Base-by-base conservation (phyloP, 805 yeast genomes). In the Kluyveromyces dobzhanskii region DNA sequence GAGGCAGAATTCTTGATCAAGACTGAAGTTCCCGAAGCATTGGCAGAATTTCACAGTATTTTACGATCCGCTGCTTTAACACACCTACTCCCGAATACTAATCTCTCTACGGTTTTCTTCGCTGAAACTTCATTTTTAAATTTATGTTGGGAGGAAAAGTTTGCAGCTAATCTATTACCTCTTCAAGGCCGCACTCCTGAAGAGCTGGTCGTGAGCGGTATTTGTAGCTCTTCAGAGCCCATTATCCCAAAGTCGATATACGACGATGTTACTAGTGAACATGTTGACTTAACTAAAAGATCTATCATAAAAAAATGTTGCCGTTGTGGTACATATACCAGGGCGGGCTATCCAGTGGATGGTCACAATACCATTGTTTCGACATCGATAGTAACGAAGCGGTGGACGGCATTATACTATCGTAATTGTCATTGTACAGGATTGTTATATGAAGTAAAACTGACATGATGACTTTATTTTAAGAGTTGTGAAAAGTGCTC, bases 211-310 rank as follows among this genome's bases (percentile, higher is more conserved):
- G 49, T 86, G 19, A 80, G 73, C 49, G 76, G 78, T 45, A 75
- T 78, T 50, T 77, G 81, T 47, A 76, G 78, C 1, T 24, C 19
- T 9, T 17, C 6, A 11, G 7, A 5, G 7, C 21, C 6, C 65
- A 67, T 19, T 84, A 94, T 94, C 62, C 84, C 13, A 67, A 70
- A 7, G 49, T 74, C 3, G 51, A 54, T 13, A 48, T 41, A 39
- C 25, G 67, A 48, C 48, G 64, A 59, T 4, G 50, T 62, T 4
- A 54, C 66, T 10, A 53, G 53, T 37, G 62, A 62, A 23, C 46
- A 39, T 3, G 42, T 59, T 14, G 39, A 42, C 9, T 56, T 53
- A 35, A 33, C 50, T 5, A 30, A 42, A 7, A 49, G 48, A 14
- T 50, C 48, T 4, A 58, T 54, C 31, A 39, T 66, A 8, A 65